phyloP scores from a whole-genome alignment of 1,284 basidiomycete species.

The Xerocomus cyaneibrunnescens region DNA sequence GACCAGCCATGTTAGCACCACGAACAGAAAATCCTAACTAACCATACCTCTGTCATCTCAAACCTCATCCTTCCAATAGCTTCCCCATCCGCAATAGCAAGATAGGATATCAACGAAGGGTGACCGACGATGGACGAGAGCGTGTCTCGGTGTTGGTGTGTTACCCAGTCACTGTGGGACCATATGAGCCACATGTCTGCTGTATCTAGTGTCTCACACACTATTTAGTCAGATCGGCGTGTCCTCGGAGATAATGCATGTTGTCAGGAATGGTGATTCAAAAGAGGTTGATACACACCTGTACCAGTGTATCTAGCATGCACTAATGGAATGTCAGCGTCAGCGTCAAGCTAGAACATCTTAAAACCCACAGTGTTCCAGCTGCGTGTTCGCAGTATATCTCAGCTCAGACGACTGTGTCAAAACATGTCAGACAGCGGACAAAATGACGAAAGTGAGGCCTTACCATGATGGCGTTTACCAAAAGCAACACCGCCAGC shows the following conservation, averaged over 20 bases:
- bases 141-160: constrained; percentile 96
- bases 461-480: constrained; percentile 23
- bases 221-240: constrained; percentile 95
- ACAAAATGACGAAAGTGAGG: not conserved
- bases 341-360: constrained; percentile 1
- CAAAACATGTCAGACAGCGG: constrained; percentile 7
- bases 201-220: constrained; percentile 42
- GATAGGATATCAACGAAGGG: constrained; percentile 80
- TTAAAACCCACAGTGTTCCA: constrained; percentile 77
- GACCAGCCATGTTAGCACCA: constrained; percentile 7
- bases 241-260: constrained; percentile 49
- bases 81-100: constrained; percentile 94
- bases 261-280: constrained; percentile 5
- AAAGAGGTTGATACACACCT: constrained; percentile 46
- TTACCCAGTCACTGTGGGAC: constrained; percentile 88
- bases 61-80: constrained; percentile 88
- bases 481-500: not conserved
- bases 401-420: constrained; percentile 80
- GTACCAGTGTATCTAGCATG: constrained; percentile 97
- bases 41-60: constrained; percentile 88
- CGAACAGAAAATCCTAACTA: not conserved
- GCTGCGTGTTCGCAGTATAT: constrained; percentile 92
- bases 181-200: constrained; percentile 6
- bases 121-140: constrained; percentile 91
- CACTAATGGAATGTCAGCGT: constrained; percentile 49